Evolutionary conservation across 192 early-diverging fungal genomes (phyloP), one percentile per base, ranked within the genome.

Genomic region (Phlyctochytrium planicorne): DNA sequence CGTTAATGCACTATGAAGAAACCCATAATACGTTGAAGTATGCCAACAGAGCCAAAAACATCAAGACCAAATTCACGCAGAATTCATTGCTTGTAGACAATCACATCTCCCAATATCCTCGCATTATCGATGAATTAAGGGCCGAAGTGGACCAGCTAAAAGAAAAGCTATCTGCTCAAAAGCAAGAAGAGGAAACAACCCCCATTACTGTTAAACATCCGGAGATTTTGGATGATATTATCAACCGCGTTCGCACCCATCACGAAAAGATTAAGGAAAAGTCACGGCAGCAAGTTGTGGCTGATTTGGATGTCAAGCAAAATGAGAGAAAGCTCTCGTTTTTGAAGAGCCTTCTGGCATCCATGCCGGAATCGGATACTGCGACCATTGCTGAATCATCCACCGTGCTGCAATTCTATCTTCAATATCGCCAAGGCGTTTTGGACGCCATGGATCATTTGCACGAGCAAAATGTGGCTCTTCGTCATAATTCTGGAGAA

Each of bases 11-110:
- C 63, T 88, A 74, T 40, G 90, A 91, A 64, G 90, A 93, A 67
- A 91, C 91, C 1, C 76, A 85, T 53, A 90, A 90, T 69, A 91
- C 91, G 23, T 73, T 93, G 0, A 90, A 89, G 67, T 92, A 91
- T 62, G 89, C 90, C 0, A 87, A 84, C 68, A 77, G 91, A n/a
- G 91, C 88, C 1, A 80, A 82, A 62, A 78, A 79, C 60, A 91
- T 92, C 66, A 82, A 81, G 62, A 92, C 89, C 34, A 84, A 82
- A 60, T 60, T 73, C 1, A 67, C 67, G 32, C 75, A 77, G 53
- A 82, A 82, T 63, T 63, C 72, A 16, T 52, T 77, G 27, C 60
- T 75, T 37, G 70, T 78, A 6, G 70, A 63, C 1, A 52, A 63
- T 0, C 77, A 82, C 34, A 52, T 77, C 27, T 60, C 76, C 0